Percentiles rank a stretch among this genome's conserved stretches.
Conservation (phyloP, 2,329 filamentous ascomycete genomes). For the Torrubiellomyces zombiae region DNA sequence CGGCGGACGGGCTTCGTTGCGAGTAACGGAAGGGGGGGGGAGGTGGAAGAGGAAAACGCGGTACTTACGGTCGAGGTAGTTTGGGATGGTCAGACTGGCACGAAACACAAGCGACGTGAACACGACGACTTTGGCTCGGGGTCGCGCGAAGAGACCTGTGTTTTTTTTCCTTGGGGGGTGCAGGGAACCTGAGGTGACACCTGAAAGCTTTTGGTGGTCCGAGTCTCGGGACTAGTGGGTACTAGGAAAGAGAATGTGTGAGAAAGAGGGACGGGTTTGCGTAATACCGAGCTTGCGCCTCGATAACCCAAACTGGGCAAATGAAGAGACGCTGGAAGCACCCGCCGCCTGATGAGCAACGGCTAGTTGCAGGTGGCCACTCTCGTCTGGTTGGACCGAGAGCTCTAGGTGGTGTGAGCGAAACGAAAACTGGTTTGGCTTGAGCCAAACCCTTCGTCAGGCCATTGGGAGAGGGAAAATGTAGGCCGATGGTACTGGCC, state of each 20-base stretch:
- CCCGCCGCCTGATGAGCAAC: slow-evolving; percentile 1
- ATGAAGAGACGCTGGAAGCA: slow-evolving; percentile 4
- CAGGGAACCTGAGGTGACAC: slow-evolving; percentile 6
- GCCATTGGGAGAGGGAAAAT: slow-evolving; percentile 2
- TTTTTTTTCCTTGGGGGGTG: slow-evolving; percentile 6
- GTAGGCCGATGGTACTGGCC: not conserved
- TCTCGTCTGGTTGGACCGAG: slow-evolving; percentile 1
- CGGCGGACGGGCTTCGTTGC: slow-evolving; percentile 2
- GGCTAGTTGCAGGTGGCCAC: slow-evolving; percentile 2
- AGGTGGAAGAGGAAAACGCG: slow-evolving; percentile 6
- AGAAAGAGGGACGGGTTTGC: slow-evolving; percentile 9
- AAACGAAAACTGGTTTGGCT: slow-evolving; percentile 1
- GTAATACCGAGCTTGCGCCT: slow-evolving; percentile 9
- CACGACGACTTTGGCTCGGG: slow-evolving; percentile 6
- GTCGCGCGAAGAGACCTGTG: too few species aligned
- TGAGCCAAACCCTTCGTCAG: not conserved
- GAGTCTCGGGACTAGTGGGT: slow-evolving; percentile 6
- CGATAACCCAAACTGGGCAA: slow-evolving; percentile 4
- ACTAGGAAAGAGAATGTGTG: too few species aligned
- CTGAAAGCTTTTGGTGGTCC: slow-evolving; percentile 9
- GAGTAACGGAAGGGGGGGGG: not conserved
- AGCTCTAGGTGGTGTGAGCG: slow-evolving; percentile 1
- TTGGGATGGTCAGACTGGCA: slow-evolving; percentile 10
- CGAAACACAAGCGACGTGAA: slow-evolving; percentile 10
- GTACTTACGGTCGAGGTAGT: slow-evolving; percentile 20